Evolutionary conservation across 352 stramenopile genomes (phyloP).

Genomic region (Thalassiosira oceanica): DNA sequence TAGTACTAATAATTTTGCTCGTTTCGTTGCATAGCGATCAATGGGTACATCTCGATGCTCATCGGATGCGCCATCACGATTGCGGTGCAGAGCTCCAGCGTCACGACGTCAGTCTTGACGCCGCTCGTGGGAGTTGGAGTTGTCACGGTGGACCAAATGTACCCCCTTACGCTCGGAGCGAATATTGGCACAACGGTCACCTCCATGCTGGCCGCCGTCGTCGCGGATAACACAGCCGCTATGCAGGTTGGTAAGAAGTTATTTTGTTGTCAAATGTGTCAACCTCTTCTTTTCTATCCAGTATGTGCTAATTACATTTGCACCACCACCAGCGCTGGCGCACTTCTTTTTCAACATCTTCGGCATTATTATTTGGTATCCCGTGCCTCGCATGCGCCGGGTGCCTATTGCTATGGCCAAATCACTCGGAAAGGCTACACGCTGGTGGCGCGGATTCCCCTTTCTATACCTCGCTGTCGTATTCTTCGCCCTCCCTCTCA

Average conservation of each 20-base stretch:
- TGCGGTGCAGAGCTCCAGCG: slow-evolving; percentile 86
- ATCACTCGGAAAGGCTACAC: slow-evolving; percentile 75
- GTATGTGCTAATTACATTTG: too few relatives aligned
- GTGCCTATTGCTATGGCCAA: slow-evolving; percentile 83
- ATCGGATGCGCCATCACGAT: slow-evolving; percentile 86
- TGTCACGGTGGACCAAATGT: slow-evolving; percentile 86
- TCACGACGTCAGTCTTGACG: slow-evolving; percentile 88
- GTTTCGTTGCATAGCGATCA: too few relatives aligned
- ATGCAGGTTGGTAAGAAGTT: slow-evolving; percentile 91
- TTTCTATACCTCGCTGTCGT: slow-evolving; percentile 73
- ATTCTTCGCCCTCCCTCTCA: slow-evolving; percentile 66
- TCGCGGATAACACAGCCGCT: slow-evolving; percentile 82
- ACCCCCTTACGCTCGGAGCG: slow-evolving; percentile 88
- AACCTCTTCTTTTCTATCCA: too few relatives aligned
- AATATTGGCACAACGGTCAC: slow-evolving; percentile 90
- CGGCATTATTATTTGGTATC: too few relatives aligned
- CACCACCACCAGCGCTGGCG: too few relatives aligned
- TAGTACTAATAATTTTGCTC: too few relatives aligned
- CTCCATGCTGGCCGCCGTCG: slow-evolving; percentile 85
- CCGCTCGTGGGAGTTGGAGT: slow-evolving; percentile 87
- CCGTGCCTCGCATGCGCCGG: slow-evolving; percentile 84
- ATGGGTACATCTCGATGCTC: slow-evolving; percentile 87
- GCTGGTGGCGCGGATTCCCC: slow-evolving; percentile 62
- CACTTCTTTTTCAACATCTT: too few relatives aligned
- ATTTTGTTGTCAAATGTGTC: slow-evolving; percentile 88